Conservation (phyloP, 2,329 filamentous ascomycete species). For the Diaporthe ampelina region DNA sequence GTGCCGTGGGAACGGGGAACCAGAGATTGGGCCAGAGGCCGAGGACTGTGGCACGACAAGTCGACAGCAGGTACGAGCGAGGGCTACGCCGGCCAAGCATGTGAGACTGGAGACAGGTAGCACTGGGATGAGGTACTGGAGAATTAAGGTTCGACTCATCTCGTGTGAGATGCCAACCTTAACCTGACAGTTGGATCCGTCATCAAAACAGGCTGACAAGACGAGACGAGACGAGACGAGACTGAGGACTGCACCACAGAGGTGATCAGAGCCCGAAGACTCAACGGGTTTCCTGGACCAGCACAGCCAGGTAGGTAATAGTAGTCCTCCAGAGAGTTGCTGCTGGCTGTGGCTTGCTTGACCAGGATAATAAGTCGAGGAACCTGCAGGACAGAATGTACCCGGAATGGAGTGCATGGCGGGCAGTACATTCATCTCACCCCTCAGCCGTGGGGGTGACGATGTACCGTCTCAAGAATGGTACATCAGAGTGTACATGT, state of each 20-base stretch:
- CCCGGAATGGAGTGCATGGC: not conserved
- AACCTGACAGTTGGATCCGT: slow-evolving; percentile 27
- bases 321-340: not conserved
- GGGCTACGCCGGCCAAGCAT: slow-evolving; percentile 10
- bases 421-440: not conserved
- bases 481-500: not conserved
- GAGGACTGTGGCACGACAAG: slow-evolving; percentile 9
- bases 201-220: slow-evolving; percentile 17
- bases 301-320: no score
- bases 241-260: not conserved
- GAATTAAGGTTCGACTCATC: slow-evolving; percentile 28
- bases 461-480: not conserved
- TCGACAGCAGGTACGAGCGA: not conserved
- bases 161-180: slow-evolving; percentile 23
- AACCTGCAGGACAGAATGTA: not conserved
- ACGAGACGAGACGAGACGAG: not conserved
- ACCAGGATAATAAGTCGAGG: not conserved
- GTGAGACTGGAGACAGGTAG: slow-evolving; percentile 30
- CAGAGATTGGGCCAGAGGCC: slow-evolving; percentile 25
- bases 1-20: slow-evolving; percentile 16
- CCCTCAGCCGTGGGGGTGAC: rapidly evolving
- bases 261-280: slow-evolving; percentile 5
- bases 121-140: slow-evolving; percentile 11
- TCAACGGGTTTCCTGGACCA: no score
- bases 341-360: not conserved